Percentiles rank a stretch among this genome's conserved stretches.
phyloP scores from a whole-genome alignment of 768 basidiomycete species.

The Boletus vermiculosoides region DNA sequence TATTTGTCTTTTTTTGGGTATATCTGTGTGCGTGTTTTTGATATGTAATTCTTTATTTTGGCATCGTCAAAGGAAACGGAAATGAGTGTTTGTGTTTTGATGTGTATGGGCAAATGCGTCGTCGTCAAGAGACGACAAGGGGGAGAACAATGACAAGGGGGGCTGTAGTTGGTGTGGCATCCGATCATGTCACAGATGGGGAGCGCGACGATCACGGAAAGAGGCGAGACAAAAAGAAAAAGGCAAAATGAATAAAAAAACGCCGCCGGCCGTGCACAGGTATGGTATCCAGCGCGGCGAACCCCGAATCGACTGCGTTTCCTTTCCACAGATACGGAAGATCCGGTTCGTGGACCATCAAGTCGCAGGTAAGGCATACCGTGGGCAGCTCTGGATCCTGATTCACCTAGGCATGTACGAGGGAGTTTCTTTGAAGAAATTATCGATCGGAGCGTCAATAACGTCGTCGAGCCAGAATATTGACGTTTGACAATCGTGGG shows the following conservation, averaged over 20 bases:
- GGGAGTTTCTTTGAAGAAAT: neutral
- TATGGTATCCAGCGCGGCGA: neutral
- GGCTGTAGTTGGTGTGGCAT: conserved; percentile 3
- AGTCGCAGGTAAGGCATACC: neutral
- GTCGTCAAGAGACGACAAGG: conserved; percentile 1
- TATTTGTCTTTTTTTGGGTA: neutral
- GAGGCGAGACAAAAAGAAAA: neutral
- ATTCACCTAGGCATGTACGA: neutral
- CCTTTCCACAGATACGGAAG: neutral
- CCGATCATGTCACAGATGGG: neutral
- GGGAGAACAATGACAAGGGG: neutral
- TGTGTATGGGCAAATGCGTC: neutral
- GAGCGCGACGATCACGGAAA: conserved; percentile 6
- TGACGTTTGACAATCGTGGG: neutral
- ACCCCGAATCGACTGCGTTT: neutral
- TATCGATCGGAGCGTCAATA: neutral
- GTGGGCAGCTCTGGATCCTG: neutral
- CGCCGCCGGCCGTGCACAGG: neutral
- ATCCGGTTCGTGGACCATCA: neutral
- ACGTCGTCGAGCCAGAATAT: neutral
- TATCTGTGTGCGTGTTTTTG: neutral
- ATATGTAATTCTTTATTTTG: neutral
- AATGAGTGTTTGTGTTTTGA: neutral
- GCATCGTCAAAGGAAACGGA: neutral
- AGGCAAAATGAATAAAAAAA: neutral